Percentiles rank a stretch among this genome's conserved stretches.
These are phyloP conservation scores for Chondrus crispus DNA, from an alignment of 23 red algal species.

Conservation along the genomic window DNA sequence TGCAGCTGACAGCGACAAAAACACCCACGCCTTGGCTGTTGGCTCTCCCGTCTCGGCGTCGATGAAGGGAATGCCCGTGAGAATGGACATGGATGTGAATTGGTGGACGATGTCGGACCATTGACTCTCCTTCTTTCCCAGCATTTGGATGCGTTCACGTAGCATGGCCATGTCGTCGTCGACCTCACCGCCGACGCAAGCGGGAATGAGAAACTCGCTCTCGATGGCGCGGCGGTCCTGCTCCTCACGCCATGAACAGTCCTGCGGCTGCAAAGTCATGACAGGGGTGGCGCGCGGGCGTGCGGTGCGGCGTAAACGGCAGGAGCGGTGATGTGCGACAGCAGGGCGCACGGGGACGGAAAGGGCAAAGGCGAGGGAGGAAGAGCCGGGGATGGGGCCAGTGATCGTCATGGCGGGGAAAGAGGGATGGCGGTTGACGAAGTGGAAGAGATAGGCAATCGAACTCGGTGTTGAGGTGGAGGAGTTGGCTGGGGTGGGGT, in stretches of 20 bases:
- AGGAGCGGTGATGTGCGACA: no score
- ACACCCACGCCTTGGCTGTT: slow-evolving; percentile 30
- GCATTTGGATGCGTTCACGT: slow-evolving; percentile 39
- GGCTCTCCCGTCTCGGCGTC: slow-evolving; percentile 39
- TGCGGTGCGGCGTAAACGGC: no score
- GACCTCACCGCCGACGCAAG: neutral
- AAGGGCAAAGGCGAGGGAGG: no score
- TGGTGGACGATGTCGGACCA: slow-evolving; percentile 38
- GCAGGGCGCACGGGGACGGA: no score
- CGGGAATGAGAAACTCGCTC: slow-evolving; percentile 43
- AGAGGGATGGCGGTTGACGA: no score
- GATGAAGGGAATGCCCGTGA: slow-evolving; percentile 39
- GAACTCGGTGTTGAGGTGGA: no score
- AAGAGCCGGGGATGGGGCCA: no score
- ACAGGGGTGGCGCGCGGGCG: neutral
- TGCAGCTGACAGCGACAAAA: slow-evolving; percentile 46
- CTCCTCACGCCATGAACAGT: slow-evolving; percentile 29
- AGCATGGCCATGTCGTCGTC: slow-evolving; percentile 53
- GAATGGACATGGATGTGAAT: slow-evolving; percentile 46
- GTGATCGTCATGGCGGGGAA: no score
- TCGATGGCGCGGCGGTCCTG: slow-evolving; percentile 46
- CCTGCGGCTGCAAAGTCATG: slow-evolving; percentile 54
- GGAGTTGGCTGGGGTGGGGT: no score
- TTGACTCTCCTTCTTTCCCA: slow-evolving; percentile 55
- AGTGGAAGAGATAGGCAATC: no score